phyloP scores from a whole-genome alignment of 495 filamentous ascomycete species.

The Parachaetomium inaequale region DNA sequence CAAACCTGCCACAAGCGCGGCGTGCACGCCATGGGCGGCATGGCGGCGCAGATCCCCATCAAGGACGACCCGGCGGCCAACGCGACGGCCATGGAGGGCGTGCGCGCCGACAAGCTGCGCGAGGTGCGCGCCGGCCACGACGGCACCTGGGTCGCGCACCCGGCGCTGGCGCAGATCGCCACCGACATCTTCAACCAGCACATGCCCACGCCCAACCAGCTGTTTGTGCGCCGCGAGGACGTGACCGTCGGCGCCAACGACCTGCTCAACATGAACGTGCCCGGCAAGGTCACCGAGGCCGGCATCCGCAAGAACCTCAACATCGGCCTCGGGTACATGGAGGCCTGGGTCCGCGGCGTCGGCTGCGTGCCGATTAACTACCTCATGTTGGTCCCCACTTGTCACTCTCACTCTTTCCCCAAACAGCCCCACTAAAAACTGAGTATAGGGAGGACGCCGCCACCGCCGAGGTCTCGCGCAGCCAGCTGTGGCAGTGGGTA shows the following conservation, averaged over 20 bases:
- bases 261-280: constrained; percentile 96
- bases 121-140: constrained; percentile 96
- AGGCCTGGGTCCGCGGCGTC: constrained; percentile 92
- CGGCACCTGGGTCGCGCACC: constrained; percentile 95
- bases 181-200: constrained; percentile 95
- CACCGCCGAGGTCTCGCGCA: constrained; percentile 90
- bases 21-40: constrained; percentile 98
- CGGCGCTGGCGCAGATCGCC: constrained; percentile 84
- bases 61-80: constrained; percentile 89
- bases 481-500: constrained; percentile 95
- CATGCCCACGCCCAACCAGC: constrained; percentile 99
- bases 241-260: constrained; percentile 84
- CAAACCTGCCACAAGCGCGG: constrained; percentile 94
- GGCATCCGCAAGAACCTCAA: constrained; percentile 98
- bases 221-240: constrained; percentile 86
- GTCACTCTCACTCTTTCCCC: background rate
- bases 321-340: constrained; percentile 97
- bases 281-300: constrained; percentile 87
- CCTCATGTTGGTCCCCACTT: constrained; percentile 63
- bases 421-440: constrained; percentile 4
- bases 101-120: constrained; percentile 91
- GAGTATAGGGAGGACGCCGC: constrained; percentile 79
- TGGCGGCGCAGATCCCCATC: constrained; percentile 98
- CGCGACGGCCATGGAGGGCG: constrained; percentile 89
- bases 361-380: constrained; percentile 98